Conservation (phyloP, 345 rosid genomes). For the Populus deltoides region DNA sequence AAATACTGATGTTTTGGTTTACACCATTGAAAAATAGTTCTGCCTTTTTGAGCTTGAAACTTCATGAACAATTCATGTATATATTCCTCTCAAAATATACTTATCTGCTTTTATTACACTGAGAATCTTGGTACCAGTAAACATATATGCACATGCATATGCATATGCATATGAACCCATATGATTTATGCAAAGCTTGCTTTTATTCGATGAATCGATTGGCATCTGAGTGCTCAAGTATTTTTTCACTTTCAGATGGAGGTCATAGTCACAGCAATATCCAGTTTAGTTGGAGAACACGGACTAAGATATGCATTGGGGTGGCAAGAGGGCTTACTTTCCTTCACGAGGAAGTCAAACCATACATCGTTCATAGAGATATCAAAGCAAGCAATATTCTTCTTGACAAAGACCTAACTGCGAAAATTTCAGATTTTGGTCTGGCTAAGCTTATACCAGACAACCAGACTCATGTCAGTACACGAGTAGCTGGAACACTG, state of each 20-base stretch:
- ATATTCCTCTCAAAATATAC: neutral
- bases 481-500: conserved; percentile 80
- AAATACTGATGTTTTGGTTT: conserved; percentile 3
- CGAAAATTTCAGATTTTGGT: conserved; percentile 96
- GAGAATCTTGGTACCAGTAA: neutral
- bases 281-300: conserved; percentile 73
- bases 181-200: neutral
- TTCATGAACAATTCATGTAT: neutral
- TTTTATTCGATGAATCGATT: neutral
- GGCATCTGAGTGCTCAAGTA: conserved; percentile 9
- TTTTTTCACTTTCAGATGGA: conserved; percentile 30
- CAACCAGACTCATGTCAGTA: conserved; percentile 85
- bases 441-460: conserved; percentile 89
- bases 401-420: conserved; percentile 66
- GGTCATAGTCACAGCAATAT: conserved; percentile 53
- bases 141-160: neutral
- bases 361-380: conserved; percentile 84
- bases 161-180: neutral
- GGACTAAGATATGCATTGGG: conserved; percentile 69
- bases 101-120: neutral
- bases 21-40: neutral
- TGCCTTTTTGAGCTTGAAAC: neutral
- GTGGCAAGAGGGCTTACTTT: conserved; percentile 81
- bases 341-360: conserved; percentile 83
- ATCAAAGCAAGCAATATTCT: conserved; percentile 97